Conservation (phyloP, 2,329 filamentous ascomycete species). For the Trichoderma sp. region DNA sequence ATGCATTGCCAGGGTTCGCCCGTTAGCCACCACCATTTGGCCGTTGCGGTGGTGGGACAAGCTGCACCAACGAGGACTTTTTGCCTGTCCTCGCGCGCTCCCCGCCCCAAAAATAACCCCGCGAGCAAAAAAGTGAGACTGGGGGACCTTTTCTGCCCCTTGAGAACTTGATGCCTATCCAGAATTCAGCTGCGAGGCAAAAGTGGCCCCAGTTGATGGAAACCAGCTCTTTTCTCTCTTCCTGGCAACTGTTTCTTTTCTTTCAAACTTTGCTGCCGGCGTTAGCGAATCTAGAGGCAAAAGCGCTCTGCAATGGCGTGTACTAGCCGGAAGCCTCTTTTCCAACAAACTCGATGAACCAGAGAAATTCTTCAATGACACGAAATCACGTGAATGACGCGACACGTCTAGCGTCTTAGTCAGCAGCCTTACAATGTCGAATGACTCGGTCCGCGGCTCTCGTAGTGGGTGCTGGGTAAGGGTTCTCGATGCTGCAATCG, state of each 20-base stretch:
- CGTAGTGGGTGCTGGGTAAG: background rate
- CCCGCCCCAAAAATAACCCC: slow-evolving; percentile 10
- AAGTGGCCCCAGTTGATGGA: background rate
- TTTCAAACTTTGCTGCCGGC: background rate
- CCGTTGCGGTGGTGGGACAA: slow-evolving; percentile 8
- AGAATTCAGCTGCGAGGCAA: slow-evolving; percentile 2
- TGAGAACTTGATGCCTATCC: background rate
- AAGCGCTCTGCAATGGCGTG: background rate
- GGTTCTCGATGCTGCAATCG: background rate
- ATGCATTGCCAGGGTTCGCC: slow-evolving; percentile 13
- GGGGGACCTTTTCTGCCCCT: background rate
- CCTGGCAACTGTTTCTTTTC: background rate
- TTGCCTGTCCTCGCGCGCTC: background rate
- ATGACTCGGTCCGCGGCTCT: background rate
- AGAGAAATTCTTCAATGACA: slow-evolving; percentile 32
- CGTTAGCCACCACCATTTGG: slow-evolving; percentile 5
- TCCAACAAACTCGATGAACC: background rate
- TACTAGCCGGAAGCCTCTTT: background rate
- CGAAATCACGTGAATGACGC: slow-evolving; percentile 38
- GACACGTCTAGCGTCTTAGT: slow-evolving; percentile 21
- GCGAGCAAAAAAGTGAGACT: slow-evolving; percentile 11
- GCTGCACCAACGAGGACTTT: slow-evolving; percentile 5
- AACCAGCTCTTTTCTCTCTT: background rate
- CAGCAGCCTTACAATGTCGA: background rate
- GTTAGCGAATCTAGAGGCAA: background rate